Conservation (phyloP, 108 stramenopile genomes). For the Schizochytrium sp. region DNA sequence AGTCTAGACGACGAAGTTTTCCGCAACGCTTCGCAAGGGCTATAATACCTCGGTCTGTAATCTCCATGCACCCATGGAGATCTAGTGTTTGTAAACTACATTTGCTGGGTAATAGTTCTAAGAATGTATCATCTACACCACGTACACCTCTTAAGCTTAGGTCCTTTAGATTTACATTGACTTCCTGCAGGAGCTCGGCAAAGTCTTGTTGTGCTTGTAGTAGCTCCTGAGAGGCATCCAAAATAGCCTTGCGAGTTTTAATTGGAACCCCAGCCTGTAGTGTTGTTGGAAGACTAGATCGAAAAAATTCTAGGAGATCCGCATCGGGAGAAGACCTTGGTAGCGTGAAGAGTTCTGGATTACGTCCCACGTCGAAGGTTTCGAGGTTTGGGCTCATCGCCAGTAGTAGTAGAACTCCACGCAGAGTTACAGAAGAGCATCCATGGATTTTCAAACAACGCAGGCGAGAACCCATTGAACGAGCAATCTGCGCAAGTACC, state of each 20-base stretch:
- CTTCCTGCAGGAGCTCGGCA: background rate
- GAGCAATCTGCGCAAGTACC: background rate
- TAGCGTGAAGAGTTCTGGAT: background rate
- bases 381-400: background rate
- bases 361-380: background rate
- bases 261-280: background rate
- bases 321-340: background rate
- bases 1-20: background rate
- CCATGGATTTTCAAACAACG: background rate
- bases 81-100: background rate
- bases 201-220: background rate
- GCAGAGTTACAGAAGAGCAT: constrained; percentile 19
- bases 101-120: background rate
- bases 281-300: background rate
- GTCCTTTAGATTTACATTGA: background rate
- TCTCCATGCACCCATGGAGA: background rate
- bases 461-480: background rate
- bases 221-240: background rate
- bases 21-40: background rate
- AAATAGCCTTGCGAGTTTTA: background rate
- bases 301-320: constrained; percentile 19
- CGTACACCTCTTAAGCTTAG: background rate
- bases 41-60: background rate
- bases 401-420: background rate
- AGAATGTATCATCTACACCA: background rate